Conservation (phyloP, 768 basidiomycete genomes). For the Boletus patriciae region DNA sequence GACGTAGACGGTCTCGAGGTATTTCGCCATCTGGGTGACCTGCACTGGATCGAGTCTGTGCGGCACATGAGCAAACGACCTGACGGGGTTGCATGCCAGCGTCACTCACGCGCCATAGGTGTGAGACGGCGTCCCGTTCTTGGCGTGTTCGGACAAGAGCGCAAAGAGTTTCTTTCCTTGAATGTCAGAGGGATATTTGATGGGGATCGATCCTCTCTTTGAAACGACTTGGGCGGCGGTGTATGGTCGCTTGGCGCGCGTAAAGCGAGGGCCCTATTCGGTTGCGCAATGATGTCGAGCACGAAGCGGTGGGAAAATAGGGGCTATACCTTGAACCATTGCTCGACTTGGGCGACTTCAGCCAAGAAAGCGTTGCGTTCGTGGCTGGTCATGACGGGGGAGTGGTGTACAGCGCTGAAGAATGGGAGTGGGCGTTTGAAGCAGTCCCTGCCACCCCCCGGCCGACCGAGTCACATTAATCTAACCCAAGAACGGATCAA, state of each 20-base stretch:
- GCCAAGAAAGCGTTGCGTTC: conserved; percentile 71
- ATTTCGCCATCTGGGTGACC: conserved; percentile 97
- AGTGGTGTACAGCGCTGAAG: conserved; percentile 22
- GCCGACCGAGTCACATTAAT: conserved; percentile 30
- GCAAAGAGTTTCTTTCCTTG: conserved; percentile 86
- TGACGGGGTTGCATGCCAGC: background rate
- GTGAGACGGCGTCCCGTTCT: conserved; percentile 78
- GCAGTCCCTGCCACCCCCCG: background rate
- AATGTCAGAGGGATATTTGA: conserved; percentile 82
- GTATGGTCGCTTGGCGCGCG: conserved; percentile 86
- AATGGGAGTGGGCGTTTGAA: background rate
- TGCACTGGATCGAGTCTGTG: conserved; percentile 95
- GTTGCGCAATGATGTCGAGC: background rate
- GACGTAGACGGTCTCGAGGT: conserved; percentile 98
- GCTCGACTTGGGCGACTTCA: conserved; percentile 83
- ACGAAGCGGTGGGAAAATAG: conserved; percentile 1
- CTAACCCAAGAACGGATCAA: background rate
- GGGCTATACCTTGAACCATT: conserved; percentile 84
- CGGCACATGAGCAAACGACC: conserved; percentile 23
- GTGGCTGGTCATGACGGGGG: conserved; percentile 49
- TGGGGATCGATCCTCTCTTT: conserved; percentile 85
- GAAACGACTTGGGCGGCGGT: conserved; percentile 90
- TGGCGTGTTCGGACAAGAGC: conserved; percentile 73
- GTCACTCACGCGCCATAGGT: conserved; percentile 94
- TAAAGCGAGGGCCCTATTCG: conserved; percentile 81